A percentile compares a stretch with the other conserved stretches of the same genome.
phyloP scores from a whole-genome alignment of 2,329 filamentous ascomycete species.

The Tricladium varicosporioides region DNA sequence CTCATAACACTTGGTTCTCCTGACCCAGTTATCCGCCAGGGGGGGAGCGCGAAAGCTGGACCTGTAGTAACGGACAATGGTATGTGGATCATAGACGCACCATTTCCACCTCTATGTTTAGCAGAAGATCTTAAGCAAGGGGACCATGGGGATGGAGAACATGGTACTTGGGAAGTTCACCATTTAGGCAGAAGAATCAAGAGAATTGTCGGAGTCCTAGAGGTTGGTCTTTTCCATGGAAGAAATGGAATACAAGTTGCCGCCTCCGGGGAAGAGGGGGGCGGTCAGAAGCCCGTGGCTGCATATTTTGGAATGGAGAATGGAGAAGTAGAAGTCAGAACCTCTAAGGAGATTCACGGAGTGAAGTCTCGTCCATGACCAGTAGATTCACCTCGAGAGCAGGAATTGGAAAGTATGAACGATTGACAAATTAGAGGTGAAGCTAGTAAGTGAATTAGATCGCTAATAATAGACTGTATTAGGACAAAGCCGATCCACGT shows the following conservation, averaged over 20 bases:
- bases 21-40: constrained; percentile 68
- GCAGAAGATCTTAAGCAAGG: constrained; percentile 46
- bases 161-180: constrained; percentile 78
- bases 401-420: not conserved
- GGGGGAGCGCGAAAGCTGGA: constrained; percentile 74
- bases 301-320: constrained; percentile 93
- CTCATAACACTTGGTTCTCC: constrained; percentile 72
- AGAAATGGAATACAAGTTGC: constrained; percentile 71
- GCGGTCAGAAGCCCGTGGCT: constrained; percentile 86
- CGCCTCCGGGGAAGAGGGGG: constrained; percentile 55
- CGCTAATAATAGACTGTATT: not conserved
- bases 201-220: constrained; percentile 80
- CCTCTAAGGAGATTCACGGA: constrained; percentile 35
- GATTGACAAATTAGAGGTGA: not conserved
- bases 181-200: constrained; percentile 73
- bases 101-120: constrained; percentile 74
- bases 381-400: not conserved
- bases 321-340: constrained; percentile 60
- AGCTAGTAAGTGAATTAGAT: not conserved
- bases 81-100: constrained; percentile 89
- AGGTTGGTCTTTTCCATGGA: constrained; percentile 88
- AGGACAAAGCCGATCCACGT: not conserved
- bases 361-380: constrained; percentile 29
- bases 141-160: constrained; percentile 50
- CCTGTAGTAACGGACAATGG: constrained; percentile 83